Percentiles rank a stretch among this genome's conserved stretches.
Evolutionary conservation across 305 asterid genomes (phyloP).

Genomic region (Solanum chacoense): DNA sequence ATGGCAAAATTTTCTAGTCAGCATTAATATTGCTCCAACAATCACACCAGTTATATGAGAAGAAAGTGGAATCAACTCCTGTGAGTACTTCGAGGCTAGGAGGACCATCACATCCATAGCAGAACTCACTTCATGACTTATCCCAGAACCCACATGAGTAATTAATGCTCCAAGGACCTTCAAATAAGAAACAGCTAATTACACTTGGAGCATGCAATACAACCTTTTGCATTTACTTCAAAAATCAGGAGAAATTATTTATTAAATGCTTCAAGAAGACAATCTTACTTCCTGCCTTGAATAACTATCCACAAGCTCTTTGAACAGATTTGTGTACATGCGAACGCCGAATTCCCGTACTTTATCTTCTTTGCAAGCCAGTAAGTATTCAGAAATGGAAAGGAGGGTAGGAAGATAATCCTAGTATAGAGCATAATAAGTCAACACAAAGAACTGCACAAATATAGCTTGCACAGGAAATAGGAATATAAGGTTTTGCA

Average conservation of each 20-base stretch:
- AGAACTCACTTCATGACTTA: conserved; percentile 56
- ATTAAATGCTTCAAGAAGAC: conserved; percentile 4
- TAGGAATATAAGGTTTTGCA: not conserved
- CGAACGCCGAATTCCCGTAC: conserved; percentile 59
- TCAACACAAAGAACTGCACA: conserved; percentile 4
- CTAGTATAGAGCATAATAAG: conserved; percentile 18
- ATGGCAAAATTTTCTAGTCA: not conserved
- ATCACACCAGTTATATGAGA: conserved; percentile 61
- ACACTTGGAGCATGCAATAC: conserved; percentile 17
- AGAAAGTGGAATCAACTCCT: conserved; percentile 58
- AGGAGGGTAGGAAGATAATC: conserved; percentile 62
- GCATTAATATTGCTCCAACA: not conserved
- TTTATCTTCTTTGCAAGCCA: conserved; percentile 72
- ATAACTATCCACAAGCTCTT: conserved; percentile 49
- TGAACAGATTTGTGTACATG: conserved; percentile 60
- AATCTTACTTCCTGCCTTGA: conserved; percentile 80
- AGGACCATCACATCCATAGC: conserved; percentile 66
- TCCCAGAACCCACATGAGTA: conserved; percentile 81
- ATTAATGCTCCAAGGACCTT: conserved; percentile 81
- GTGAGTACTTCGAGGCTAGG: conserved; percentile 54
- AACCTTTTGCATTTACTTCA: conserved; percentile 1
- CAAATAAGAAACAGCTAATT: conserved; percentile 8
- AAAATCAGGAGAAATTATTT: not conserved
- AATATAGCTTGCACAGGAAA: not conserved
- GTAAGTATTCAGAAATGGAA: conserved; percentile 55